Evolutionary conservation across 768 basidiomycete genomes (phyloP).

Genomic region (Suillus occidentalis): DNA sequence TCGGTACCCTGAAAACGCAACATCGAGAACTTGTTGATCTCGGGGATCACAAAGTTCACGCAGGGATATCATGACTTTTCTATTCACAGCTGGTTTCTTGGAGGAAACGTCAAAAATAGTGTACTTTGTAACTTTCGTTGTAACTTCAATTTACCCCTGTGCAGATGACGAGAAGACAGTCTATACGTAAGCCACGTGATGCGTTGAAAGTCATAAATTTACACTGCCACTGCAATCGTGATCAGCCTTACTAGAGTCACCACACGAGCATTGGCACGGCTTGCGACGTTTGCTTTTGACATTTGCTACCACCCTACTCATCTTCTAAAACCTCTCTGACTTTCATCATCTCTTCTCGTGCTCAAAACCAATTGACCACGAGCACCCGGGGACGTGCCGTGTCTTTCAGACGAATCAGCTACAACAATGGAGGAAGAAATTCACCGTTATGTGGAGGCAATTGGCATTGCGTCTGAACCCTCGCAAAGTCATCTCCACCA

Average conservation of each 20-base stretch:
- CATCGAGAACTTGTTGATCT: conserved; percentile 18
- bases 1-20: conserved; percentile 11
- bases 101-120: too few relatives aligned
- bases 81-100: conserved; percentile 11
- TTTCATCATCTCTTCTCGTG: background rate
- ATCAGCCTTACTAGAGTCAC: background rate
- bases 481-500: conserved; percentile 70
- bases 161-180: background rate
- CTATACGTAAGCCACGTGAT: conserved; percentile 5
- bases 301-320: background rate
- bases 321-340: background rate
- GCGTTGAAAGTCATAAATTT: background rate
- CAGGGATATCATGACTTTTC: conserved; percentile 20
- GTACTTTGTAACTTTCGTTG: background rate
- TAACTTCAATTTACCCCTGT: background rate
- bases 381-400: conserved; percentile 21
- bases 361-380: background rate
- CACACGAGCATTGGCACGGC: background rate
- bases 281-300: background rate
- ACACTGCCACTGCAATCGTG: conserved; percentile 6
- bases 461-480: conserved; percentile 85
- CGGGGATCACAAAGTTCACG: conserved; percentile 19
- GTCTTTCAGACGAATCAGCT: conserved; percentile 15
- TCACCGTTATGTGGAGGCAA: conserved; percentile 79
- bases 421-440: conserved; percentile 69